phyloP scores from a whole-genome alignment of 2,329 filamentous ascomycete genomes.

The Decorospora gaudefroyi region DNA sequence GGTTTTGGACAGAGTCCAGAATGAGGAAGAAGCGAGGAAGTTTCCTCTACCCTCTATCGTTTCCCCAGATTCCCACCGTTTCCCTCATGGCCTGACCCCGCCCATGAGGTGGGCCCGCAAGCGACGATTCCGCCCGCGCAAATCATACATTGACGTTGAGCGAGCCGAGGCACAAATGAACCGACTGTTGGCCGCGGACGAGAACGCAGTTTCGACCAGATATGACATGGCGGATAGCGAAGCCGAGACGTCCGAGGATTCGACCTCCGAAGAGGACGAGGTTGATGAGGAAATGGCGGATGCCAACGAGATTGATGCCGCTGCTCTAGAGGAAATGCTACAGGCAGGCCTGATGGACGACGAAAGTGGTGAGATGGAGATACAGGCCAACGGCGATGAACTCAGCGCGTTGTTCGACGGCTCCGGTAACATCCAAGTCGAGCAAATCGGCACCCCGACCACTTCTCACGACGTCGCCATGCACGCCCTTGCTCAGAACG shows the following conservation, averaged over 20 bases:
- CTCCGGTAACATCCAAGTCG: slow-evolving; percentile 34
- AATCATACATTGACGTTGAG: slow-evolving; percentile 81
- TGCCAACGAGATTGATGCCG: slow-evolving; percentile 46
- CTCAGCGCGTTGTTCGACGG: slow-evolving; percentile 37
- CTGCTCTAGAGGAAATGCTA: slow-evolving; percentile 43
- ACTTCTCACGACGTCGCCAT: slow-evolving; percentile 46
- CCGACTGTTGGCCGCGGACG: slow-evolving; percentile 71
- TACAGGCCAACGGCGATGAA: slow-evolving; percentile 39
- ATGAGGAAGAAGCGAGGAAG: slow-evolving; percentile 55
- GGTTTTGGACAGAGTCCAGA: slow-evolving; percentile 70
- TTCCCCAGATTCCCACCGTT: slow-evolving; percentile 68
- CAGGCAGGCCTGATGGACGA: slow-evolving; percentile 45
- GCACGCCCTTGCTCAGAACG: slow-evolving; percentile 42
- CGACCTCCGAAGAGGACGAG: slow-evolving; percentile 45
- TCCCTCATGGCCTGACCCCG: slow-evolving; percentile 84
- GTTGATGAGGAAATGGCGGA: slow-evolving; percentile 51
- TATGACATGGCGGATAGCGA: slow-evolving; percentile 62
- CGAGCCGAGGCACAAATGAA: slow-evolving; percentile 81
- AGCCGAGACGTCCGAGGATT: slow-evolving; percentile 52
- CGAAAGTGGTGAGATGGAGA: slow-evolving; percentile 39
- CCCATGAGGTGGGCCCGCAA: slow-evolving; percentile 85
- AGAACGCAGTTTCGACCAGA: slow-evolving; percentile 57
- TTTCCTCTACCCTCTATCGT: slow-evolving; percentile 72
- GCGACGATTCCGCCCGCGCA: slow-evolving; percentile 79
- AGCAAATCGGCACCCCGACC: slow-evolving; percentile 42